These are phyloP conservation scores for Sporothrix pallida DNA, from an alignment of 2,329 filamentous ascomycete genomes.

Conservation along the genomic window DNA sequence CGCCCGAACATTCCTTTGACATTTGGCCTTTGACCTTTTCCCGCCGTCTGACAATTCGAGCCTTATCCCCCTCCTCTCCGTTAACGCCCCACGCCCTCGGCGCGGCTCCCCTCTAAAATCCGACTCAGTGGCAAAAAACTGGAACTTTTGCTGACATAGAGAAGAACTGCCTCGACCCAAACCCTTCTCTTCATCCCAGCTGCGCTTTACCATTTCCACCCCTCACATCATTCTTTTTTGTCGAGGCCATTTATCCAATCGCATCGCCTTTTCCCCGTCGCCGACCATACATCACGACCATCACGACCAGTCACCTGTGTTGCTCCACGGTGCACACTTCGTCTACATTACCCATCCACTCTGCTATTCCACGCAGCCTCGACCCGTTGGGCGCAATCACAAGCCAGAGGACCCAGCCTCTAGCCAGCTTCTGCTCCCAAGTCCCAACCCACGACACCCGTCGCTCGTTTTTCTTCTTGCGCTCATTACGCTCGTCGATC, in stretches of 20 bases:
- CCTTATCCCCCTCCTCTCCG: slow-evolving; percentile 27
- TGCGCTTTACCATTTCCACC: slow-evolving; percentile 27
- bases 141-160: slow-evolving; percentile 34
- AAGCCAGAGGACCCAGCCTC: slow-evolving; percentile 18
- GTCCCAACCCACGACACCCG: slow-evolving; percentile 21
- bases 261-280: slow-evolving; percentile 18
- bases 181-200: slow-evolving; percentile 29
- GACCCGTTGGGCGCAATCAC: slow-evolving; percentile 24
- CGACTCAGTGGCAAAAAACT: slow-evolving; percentile 35
- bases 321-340: background rate
- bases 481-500: slow-evolving; percentile 13
- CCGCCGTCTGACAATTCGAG: slow-evolving; percentile 12
- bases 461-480: background rate
- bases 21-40: background rate
- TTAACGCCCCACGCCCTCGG: slow-evolving; percentile 28
- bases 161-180: slow-evolving; percentile 20
- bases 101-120: slow-evolving; percentile 33
- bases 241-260: slow-evolving; percentile 17
- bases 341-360: slow-evolving; percentile 7
- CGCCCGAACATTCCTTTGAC: slow-evolving; percentile 9
- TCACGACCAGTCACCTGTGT: background rate
- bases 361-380: slow-evolving; percentile 23
- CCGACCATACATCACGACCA: slow-evolving; percentile 14
- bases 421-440: background rate
- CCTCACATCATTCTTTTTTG: slow-evolving; percentile 11